A percentile compares a stretch with the other conserved stretches of the same genome.
Evolutionary conservation across 1,284 basidiomycete genomes (phyloP).

Genomic region (Puccinia sorghi): DNA sequence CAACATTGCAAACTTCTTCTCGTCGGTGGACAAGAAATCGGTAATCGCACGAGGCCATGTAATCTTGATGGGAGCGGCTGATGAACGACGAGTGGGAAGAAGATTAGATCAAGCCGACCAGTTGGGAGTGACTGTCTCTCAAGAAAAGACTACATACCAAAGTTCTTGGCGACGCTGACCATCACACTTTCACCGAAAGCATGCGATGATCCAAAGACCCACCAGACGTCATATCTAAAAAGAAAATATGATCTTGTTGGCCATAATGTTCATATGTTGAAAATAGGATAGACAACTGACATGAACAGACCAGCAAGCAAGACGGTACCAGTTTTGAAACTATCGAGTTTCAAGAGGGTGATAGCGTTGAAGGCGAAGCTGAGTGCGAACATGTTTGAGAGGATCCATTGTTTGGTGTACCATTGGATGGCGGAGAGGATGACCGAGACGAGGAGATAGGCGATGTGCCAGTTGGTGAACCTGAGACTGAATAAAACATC

Average conservation of each 20-base stretch:
- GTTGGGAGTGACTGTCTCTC: conserved; percentile 62
- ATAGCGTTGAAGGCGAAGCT: conserved; percentile 82
- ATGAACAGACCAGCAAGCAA: conserved; percentile 78
- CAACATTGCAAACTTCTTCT: conserved; percentile 78
- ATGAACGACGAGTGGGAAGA: neutral
- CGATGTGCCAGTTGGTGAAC: conserved; percentile 68
- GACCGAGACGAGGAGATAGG: conserved; percentile 69
- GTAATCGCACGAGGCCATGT: conserved; percentile 60
- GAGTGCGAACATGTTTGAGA: conserved; percentile 78
- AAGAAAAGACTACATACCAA: conserved; percentile 79
- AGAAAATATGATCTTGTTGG: neutral
- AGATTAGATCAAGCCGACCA: neutral
- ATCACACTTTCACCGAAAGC: conserved; percentile 53
- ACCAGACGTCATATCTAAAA: conserved; percentile 49
- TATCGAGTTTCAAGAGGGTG: conserved; percentile 79
- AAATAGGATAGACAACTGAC: conserved; percentile 77
- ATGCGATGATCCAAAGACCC: conserved; percentile 56
- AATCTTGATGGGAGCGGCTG: conserved; percentile 63
- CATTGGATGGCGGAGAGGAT: conserved; percentile 58
- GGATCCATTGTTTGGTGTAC: conserved; percentile 67
- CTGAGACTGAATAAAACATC: conserved; percentile 61
- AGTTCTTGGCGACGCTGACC: conserved; percentile 74
- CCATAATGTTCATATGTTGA: conserved; percentile 44
- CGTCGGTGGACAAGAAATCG: conserved; percentile 40
- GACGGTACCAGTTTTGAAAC: conserved; percentile 81